phyloP scores from a whole-genome alignment of 1,284 basidiomycete genomes.

The Irpex sp. region DNA sequence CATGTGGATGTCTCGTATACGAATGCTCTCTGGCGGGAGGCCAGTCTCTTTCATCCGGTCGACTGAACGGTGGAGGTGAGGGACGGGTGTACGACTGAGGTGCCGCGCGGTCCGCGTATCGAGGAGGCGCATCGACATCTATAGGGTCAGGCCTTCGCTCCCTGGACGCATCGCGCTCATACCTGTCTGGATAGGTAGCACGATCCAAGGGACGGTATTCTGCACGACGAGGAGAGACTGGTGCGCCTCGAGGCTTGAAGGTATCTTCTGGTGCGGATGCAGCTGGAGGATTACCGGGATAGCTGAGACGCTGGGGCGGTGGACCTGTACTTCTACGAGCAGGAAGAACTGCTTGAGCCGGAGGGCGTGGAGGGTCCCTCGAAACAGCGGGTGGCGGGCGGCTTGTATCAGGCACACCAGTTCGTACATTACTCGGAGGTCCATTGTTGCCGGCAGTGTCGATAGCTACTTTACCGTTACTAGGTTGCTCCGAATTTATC shows the following conservation, averaged over 20 bases:
- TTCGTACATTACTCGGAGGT: slow-evolving; percentile 6
- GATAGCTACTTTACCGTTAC: slow-evolving; percentile 1
- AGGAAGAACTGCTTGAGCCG: slow-evolving; percentile 14
- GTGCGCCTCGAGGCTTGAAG: slow-evolving; percentile 22
- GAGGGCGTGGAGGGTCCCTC: slow-evolving; percentile 23
- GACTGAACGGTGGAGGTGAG: slow-evolving; percentile 18
- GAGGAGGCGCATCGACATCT: slow-evolving; percentile 22
- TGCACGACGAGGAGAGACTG: slow-evolving; percentile 20
- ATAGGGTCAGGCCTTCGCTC: slow-evolving; percentile 21
- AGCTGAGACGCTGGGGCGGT: slow-evolving; percentile 15
- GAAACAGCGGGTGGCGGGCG: slow-evolving; percentile 14
- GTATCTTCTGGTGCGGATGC: slow-evolving; percentile 26
- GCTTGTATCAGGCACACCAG: slow-evolving; percentile 5
- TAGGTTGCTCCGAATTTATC: neutral
- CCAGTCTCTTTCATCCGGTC: slow-evolving; percentile 20
- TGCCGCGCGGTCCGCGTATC: slow-evolving; percentile 16
- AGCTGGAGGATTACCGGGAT: slow-evolving; percentile 17
- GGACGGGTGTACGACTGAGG: slow-evolving; percentile 20
- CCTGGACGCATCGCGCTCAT: slow-evolving; percentile 14
- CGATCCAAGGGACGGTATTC: slow-evolving; percentile 20
- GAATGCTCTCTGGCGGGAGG: slow-evolving; percentile 18
- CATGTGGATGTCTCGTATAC: slow-evolving; percentile 15
- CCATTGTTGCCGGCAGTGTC: neutral
- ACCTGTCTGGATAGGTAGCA: slow-evolving; percentile 20
- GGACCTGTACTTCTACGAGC: slow-evolving; percentile 12